Evolutionary conservation across 1,284 basidiomycete genomes (phyloP).

Genomic region (Bondarzewia mesenterica): DNA sequence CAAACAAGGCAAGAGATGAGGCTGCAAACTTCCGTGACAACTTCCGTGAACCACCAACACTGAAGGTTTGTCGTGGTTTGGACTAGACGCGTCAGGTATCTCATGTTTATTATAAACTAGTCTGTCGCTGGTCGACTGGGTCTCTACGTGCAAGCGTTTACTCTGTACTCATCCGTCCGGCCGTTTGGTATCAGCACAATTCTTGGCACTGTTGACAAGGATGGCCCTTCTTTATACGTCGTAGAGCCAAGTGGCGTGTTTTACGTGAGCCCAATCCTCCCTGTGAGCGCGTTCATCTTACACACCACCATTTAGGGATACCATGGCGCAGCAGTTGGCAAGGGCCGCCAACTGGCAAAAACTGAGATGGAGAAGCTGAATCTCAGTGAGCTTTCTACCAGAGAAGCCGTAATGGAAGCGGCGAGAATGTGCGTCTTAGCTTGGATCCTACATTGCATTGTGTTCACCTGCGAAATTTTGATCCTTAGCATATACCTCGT

Average conservation of each 20-base stretch:
- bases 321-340: conserved; percentile 90
- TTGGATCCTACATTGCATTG: not conserved
- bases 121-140: conserved; percentile 80
- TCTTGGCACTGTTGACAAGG: conserved; percentile 84
- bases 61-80: conserved; percentile 79
- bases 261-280: conserved; percentile 43
- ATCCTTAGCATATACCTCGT: conserved; percentile 84
- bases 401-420: conserved; percentile 89
- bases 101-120: conserved; percentile 34
- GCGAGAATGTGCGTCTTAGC: conserved; percentile 76
- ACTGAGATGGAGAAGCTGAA: conserved; percentile 97
- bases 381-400: conserved; percentile 66
- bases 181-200: conserved; percentile 96
- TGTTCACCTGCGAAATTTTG: not conserved
- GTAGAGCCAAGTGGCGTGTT: conserved; percentile 95
- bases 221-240: conserved; percentile 83
- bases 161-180: conserved; percentile 95
- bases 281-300: too few relatives aligned
- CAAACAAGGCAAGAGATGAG: conserved; percentile 82
- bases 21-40: conserved; percentile 69
- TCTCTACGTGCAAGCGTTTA: conserved; percentile 91
- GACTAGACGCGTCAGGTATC: too few relatives aligned
- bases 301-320: conserved; percentile 60
- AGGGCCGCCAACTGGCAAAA: conserved; percentile 95
- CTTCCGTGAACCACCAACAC: conserved; percentile 71